Evolutionary conservation across 139 green algal genomes (phyloP).

Genomic region (Chlamydomonas asymmetrica): DNA sequence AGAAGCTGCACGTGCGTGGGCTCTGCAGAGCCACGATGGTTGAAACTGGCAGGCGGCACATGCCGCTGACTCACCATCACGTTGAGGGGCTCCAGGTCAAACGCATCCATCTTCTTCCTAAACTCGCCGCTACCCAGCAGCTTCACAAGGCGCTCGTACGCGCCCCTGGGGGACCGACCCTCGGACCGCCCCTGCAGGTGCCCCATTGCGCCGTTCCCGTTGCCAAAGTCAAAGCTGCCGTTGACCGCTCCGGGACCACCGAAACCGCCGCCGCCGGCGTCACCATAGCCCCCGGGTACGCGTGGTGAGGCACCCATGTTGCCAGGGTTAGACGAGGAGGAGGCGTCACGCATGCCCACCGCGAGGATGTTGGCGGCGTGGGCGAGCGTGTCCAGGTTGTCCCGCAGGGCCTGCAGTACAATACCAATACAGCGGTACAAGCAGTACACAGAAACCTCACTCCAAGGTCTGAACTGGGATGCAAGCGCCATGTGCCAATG

Average conservation of each 20-base stretch:
- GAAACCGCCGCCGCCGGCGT: neutral
- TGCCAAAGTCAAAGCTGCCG: neutral
- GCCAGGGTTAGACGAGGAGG: neutral
- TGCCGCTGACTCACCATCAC: constrained; percentile 47
- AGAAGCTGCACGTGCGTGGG: too few species aligned
- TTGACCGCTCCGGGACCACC: neutral
- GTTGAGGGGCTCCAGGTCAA: constrained; percentile 46
- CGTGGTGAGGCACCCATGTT: neutral
- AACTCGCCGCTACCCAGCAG: constrained; percentile 37
- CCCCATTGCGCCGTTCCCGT: neutral
- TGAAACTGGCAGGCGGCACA: neutral
- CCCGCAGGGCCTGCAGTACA: constrained; percentile 17
- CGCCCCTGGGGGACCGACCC: constrained; percentile 21
- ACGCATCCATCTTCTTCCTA: constrained; percentile 55
- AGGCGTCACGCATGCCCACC: constrained; percentile 36
- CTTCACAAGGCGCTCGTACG: constrained; percentile 41
- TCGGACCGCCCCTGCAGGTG: constrained; percentile 12
- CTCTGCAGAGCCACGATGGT: neutral
- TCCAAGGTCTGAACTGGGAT: neutral
- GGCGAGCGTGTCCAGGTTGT: constrained; percentile 38
- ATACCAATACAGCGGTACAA: neutral
- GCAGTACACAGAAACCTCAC: neutral
- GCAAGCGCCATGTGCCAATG: neutral
- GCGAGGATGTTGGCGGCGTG: constrained; percentile 47
- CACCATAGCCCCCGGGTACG: constrained; percentile 7